Base-by-base conservation (phyloP, 495 filamentous ascomycete species). In the Neurospora sp. region DNA sequence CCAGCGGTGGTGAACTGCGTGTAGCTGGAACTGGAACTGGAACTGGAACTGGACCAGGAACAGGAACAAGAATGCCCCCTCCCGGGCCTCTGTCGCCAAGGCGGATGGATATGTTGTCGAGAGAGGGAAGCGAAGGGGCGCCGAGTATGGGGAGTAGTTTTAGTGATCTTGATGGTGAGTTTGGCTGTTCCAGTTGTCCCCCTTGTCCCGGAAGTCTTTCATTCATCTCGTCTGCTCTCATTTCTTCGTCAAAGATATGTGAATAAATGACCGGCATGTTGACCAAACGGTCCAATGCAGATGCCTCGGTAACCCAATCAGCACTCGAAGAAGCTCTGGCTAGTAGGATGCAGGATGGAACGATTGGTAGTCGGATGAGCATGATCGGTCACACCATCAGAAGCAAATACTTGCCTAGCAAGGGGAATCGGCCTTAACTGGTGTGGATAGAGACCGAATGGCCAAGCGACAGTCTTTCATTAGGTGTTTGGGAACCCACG, bases 131-230 rank as follows among this genome's bases (percentile, higher is more conserved):
- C 76, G 94, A 97, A 73, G 94, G 90, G 3, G 94, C 93, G 2
- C 96, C 94, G 0, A 99, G 96, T 76, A 98, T 98, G 92, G 94
- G 95, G 1, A 97, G 94, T 78, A 97, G 94, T 79, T 99, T 97
- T 78, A 97, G 94, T 81, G 96, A 99, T 83, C 85, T 99, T 38
- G 96, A 98, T 81, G 94, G 93, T 95, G 86, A 74, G 85, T 82
- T 44, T n/a, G 68, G 3, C 41, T 38, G 27, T 27, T 70, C 16
- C 40, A 41, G 11, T 41, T 41, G 12, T 11, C 40, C 40, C 40
- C 40, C 6, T 44, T 44, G 6, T 18, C 41, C 35, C 35, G 35
- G 35, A 35, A 35, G 35, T 35, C 35, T 35, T 35, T 35, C 35
- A 5, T 7, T 35, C 35, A 35, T 40, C 31, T 71, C 72, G 18